A percentile compares a stretch with the other conserved stretches of the same genome.
Evolutionary conservation across 768 basidiomycete genomes (phyloP).

Genomic region (Termitomyces titanicus): DNA sequence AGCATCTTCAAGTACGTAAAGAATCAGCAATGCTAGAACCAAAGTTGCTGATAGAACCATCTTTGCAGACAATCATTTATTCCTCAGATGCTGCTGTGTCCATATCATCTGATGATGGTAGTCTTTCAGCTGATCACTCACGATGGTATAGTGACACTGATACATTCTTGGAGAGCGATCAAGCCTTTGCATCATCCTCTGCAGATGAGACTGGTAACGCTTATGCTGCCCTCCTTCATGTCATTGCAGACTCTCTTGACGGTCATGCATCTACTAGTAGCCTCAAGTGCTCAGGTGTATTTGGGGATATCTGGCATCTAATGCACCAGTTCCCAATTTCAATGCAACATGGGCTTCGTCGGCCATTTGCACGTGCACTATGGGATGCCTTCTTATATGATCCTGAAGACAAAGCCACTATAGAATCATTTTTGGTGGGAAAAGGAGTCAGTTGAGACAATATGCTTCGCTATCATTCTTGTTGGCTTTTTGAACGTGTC

Average conservation of each 20-base stretch:
- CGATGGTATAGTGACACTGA: neutral
- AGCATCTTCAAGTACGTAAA: neutral
- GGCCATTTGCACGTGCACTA: no score
- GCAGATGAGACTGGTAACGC: neutral
- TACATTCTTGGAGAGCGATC: neutral
- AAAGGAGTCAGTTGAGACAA: no score
- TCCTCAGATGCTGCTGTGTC: neutral
- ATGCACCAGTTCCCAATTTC: no score
- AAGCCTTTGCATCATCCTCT: neutral
- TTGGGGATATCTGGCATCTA: no score
- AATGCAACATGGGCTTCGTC: no score
- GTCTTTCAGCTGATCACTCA: neutral
- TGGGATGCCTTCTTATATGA: no score
- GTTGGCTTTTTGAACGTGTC: no score
- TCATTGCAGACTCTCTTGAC: neutral
- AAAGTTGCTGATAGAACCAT: neutral
- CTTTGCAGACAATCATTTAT: neutral
- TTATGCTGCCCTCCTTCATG: neutral
- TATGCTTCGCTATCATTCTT: no score
- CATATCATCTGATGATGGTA: neutral
- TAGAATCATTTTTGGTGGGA: no score
- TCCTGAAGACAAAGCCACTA: conserved; percentile 13
- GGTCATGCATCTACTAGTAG: neutral
- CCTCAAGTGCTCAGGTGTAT: neutral
- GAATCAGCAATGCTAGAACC: neutral